Conservation (phyloP, 768 basidiomycete species). For the Chiua virens region DNA sequence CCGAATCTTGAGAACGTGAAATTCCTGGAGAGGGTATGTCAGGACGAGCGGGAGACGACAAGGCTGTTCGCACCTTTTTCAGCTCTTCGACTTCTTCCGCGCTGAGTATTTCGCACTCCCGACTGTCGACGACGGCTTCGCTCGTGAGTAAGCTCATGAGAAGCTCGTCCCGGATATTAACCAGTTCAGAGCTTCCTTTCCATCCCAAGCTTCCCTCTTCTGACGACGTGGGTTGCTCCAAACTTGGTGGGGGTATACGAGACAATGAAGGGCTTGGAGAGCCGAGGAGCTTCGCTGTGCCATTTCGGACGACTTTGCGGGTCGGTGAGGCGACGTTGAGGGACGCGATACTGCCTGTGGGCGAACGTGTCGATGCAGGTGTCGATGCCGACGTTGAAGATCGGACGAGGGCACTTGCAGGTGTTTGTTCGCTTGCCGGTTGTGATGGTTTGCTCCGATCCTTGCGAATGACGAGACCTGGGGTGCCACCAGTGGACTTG, state of each 20-base stretch:
- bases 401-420: slow-evolving; percentile 27
- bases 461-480: slow-evolving; percentile 52
- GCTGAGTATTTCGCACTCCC: slow-evolving; percentile 73
- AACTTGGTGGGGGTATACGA: slow-evolving; percentile 27
- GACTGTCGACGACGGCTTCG: slow-evolving; percentile 92
- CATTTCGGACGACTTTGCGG: slow-evolving; percentile 16
- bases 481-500: slow-evolving; percentile 21
- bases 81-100: slow-evolving; percentile 71
- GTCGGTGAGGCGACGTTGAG: slow-evolving; percentile 22
- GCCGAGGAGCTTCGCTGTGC: slow-evolving; percentile 8
- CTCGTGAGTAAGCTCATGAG: slow-evolving; percentile 88
- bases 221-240: slow-evolving; percentile 37
- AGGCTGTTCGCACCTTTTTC: slow-evolving; percentile 52
- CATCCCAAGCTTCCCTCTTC: slow-evolving; percentile 35
- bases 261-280: slow-evolving; percentile 46
- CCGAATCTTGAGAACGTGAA: slow-evolving; percentile 66
- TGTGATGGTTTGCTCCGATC: slow-evolving; percentile 39
- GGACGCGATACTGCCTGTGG: slow-evolving; percentile 25
- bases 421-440: slow-evolving; percentile 23
- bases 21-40: slow-evolving; percentile 51
- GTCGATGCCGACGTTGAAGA: slow-evolving; percentile 24
- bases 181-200: slow-evolving; percentile 44
- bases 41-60: slow-evolving; percentile 21
- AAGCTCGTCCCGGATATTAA: slow-evolving; percentile 77
- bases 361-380: slow-evolving; percentile 19